A percentile compares a stretch with the other conserved stretches of the same genome.
These are phyloP conservation scores for Debaryomyces sp. DNA, from an alignment of 1,139 yeast species.

Conservation along the genomic window DNA sequence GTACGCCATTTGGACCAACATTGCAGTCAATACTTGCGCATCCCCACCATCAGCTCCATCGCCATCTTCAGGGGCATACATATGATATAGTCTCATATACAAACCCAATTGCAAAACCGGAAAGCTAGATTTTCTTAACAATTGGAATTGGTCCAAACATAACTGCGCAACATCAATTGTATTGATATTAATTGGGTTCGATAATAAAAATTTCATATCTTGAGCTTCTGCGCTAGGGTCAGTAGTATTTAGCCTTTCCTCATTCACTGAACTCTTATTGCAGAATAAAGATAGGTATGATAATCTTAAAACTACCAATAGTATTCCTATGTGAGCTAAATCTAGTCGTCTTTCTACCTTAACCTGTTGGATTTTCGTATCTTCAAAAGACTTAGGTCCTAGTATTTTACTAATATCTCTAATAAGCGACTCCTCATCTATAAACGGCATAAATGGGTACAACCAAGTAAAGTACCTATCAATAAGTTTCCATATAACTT, in stretches of 20 bases:
- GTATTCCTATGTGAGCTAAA: slow-evolving; percentile 34
- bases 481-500: slow-evolving; percentile 36
- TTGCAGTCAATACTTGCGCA: slow-evolving; percentile 38
- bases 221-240: slow-evolving; percentile 27
- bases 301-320: slow-evolving; percentile 30
- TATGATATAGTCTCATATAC: slow-evolving; percentile 39
- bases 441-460: slow-evolving; percentile 41
- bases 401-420: slow-evolving; percentile 23
- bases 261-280: slow-evolving; percentile 33
- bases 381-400: slow-evolving; percentile 28
- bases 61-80: slow-evolving; percentile 55
- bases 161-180: slow-evolving; percentile 51
- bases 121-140: slow-evolving; percentile 49
- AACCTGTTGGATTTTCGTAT: slow-evolving; percentile 21
- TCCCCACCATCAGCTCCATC: slow-evolving; percentile 51
- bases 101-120: slow-evolving; percentile 53
- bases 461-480: slow-evolving; percentile 31
- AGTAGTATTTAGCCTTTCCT: slow-evolving; percentile 23
- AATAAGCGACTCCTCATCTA: slow-evolving; percentile 34
- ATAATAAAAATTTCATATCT: slow-evolving; percentile 44
- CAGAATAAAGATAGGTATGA: slow-evolving; percentile 35
- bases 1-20: slow-evolving; percentile 45
- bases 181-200: slow-evolving; percentile 51
- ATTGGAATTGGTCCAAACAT: slow-evolving; percentile 55
- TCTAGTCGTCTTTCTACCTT: slow-evolving; percentile 32